Evolutionary conservation across 2,329 filamentous ascomycete genomes (phyloP).

Genomic region (Colletotrichum kahawae): DNA sequence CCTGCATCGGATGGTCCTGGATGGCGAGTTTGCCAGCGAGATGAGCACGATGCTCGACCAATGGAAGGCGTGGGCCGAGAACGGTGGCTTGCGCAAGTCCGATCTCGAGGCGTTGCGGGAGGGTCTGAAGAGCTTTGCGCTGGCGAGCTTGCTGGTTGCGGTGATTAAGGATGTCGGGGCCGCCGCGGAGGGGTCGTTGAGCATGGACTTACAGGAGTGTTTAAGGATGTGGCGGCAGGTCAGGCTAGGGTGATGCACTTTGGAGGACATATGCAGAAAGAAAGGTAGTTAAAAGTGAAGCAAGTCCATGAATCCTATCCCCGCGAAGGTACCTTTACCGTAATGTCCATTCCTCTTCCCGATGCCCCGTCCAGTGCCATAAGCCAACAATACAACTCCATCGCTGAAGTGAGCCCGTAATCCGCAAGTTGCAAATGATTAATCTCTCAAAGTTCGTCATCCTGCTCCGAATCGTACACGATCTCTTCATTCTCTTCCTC

Average conservation of each 20-base stretch:
- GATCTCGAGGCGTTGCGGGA: slow-evolving; percentile 44
- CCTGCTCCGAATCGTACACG: slow-evolving; percentile 21
- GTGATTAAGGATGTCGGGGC: slow-evolving; percentile 50
- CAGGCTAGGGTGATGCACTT: slow-evolving; percentile 45
- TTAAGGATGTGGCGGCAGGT: slow-evolving; percentile 58
- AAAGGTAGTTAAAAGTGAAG: neutral
- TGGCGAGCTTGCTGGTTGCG: slow-evolving; percentile 52
- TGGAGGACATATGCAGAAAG: neutral
- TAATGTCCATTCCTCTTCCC: neutral
- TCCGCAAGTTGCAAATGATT: neutral
- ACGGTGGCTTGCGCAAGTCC: slow-evolving; percentile 55
- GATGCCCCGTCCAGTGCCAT: neutral
- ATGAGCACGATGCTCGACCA: slow-evolving; percentile 46
- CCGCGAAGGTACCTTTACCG: neutral
- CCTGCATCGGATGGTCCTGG: slow-evolving; percentile 57
- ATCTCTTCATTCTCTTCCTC: slow-evolving; percentile 34
- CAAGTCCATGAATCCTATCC: neutral
- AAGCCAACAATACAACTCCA: neutral
- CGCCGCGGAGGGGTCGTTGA: slow-evolving; percentile 51
- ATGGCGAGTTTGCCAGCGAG: slow-evolving; percentile 45
- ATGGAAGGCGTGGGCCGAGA: slow-evolving; percentile 61
- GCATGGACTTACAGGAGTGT: slow-evolving; percentile 60
- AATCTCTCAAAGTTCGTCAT: slow-evolving; percentile 1
- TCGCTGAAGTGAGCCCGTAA: neutral
- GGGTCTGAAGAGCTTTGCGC: slow-evolving; percentile 47